These are phyloP conservation scores for Fusarium oligoseptatum DNA, from an alignment of 2,329 filamentous ascomycete genomes.

Conservation along the genomic window DNA sequence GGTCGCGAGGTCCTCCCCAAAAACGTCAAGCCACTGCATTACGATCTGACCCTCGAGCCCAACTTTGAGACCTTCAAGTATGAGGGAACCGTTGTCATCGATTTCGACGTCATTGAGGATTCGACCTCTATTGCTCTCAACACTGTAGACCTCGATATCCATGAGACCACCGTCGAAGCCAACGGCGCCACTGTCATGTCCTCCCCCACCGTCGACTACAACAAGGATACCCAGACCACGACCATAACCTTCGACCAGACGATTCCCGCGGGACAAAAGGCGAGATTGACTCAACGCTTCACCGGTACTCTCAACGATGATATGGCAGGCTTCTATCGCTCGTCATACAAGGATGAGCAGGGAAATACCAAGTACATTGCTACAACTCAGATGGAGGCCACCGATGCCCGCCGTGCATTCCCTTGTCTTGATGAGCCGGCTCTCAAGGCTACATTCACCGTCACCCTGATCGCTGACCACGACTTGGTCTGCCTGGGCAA, in stretches of 20 bases:
- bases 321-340: slow-evolving; percentile 98
- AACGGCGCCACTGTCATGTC: slow-evolving; percentile 62
- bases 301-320: slow-evolving; percentile 88
- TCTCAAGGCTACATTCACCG: slow-evolving; percentile 91
- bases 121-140: slow-evolving; percentile 89
- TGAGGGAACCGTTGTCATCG: slow-evolving; percentile 85
- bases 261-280: slow-evolving; percentile 81
- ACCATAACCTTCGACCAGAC: slow-evolving; percentile 83
- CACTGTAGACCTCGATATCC: slow-evolving; percentile 87
- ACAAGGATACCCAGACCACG: slow-evolving; percentile 84
- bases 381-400: slow-evolving; percentile 96
- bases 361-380: slow-evolving; percentile 86
- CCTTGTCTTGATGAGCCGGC: slow-evolving; percentile 97
- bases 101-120: slow-evolving; percentile 88
- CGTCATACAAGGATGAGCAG: slow-evolving; percentile 87
- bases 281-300: slow-evolving; percentile 73
- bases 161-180: slow-evolving; percentile 65
- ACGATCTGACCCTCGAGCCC: slow-evolving; percentile 91
- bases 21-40: slow-evolving; percentile 93
- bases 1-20: slow-evolving; percentile 86
- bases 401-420: slow-evolving; percentile 91
- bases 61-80: slow-evolving; percentile 91
- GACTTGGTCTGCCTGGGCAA: slow-evolving; percentile 93
- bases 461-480: slow-evolving; percentile 92
- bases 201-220: slow-evolving; percentile 70